Evolutionary conservation across 352 stramenopile species (phyloP).

Genomic region (Phytophthora nicotianae): DNA sequence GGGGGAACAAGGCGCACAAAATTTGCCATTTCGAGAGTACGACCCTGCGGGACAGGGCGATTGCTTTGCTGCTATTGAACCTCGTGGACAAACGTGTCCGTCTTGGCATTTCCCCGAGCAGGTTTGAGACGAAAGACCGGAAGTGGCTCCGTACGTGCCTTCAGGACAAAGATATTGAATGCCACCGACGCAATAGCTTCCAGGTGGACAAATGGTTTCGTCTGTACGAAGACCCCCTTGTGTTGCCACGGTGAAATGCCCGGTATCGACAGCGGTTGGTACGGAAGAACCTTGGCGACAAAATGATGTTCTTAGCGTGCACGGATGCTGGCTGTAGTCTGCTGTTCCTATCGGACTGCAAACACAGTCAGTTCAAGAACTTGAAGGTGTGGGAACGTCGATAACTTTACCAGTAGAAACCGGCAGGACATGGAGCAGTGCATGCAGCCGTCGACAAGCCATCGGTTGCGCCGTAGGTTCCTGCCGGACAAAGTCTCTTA

Average conservation of each 20-base stretch:
- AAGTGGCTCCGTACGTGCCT: conserved; percentile 55
- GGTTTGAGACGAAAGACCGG: conserved; percentile 38
- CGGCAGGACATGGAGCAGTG: conserved; percentile 58
- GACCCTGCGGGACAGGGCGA: conserved; percentile 57
- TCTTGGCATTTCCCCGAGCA: conserved; percentile 66
- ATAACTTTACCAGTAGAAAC: conserved; percentile 64
- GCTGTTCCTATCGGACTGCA: conserved; percentile 50
- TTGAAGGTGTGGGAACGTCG: not conserved
- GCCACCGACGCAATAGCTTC: conserved; percentile 66
- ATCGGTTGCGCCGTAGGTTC: conserved; percentile 47
- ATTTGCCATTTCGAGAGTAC: conserved; percentile 63
- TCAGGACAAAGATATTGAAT: conserved; percentile 55
- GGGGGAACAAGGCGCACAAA: conserved; percentile 54
- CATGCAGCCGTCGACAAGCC: conserved; percentile 52
- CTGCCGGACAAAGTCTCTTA: conserved; percentile 55
- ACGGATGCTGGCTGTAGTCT: conserved; percentile 46
- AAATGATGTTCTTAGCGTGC: conserved; percentile 40
- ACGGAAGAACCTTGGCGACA: conserved; percentile 50
- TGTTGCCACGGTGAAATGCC: conserved; percentile 56
- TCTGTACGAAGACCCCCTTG: conserved; percentile 44
- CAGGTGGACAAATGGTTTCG: conserved; percentile 57
- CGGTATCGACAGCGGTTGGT: conserved; percentile 41
- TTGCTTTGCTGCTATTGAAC: conserved; percentile 49
- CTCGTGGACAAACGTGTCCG: conserved; percentile 56
- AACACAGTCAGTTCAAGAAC: not conserved